phyloP scores from a whole-genome alignment of 2,329 filamentous ascomycete genomes.

The Colletotrichum graminicola region DNA sequence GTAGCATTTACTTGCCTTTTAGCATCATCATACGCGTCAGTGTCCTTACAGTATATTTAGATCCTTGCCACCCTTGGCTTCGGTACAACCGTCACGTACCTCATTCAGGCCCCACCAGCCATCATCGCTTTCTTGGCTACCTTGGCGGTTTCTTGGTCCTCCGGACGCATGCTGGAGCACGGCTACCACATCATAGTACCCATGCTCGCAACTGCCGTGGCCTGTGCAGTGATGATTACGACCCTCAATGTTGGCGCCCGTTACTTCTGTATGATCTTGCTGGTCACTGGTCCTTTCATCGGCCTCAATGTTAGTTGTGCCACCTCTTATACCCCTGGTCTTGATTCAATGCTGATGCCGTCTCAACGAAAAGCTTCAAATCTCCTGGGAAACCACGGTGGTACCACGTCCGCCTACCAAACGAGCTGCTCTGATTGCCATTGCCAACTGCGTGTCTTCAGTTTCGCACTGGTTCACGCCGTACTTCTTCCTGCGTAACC shows the following conservation, averaged over 20 bases:
- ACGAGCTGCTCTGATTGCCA: constrained; percentile 56
- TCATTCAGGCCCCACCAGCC: constrained; percentile 57
- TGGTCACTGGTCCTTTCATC: constrained; percentile 54
- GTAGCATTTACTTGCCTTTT: neutral
- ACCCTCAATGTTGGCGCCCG: constrained; percentile 56
- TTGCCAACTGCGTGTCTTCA: constrained; percentile 56
- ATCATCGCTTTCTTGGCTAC: constrained; percentile 57
- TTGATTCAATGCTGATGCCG: neutral
- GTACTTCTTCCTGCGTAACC: constrained; percentile 52
- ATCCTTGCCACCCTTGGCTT: constrained; percentile 49
- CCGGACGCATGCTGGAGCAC: constrained; percentile 53
- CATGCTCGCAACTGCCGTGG: constrained; percentile 52
- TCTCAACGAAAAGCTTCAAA: constrained; percentile 46
- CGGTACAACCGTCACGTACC: constrained; percentile 50
- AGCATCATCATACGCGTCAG: neutral
- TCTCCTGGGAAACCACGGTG: constrained; percentile 57
- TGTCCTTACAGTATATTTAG: constrained; percentile 33
- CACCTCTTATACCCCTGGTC: too few species aligned
- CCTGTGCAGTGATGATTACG: constrained; percentile 57
- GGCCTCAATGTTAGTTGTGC: constrained; percentile 49
- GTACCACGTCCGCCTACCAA: constrained; percentile 56
- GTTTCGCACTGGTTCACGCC: constrained; percentile 57
- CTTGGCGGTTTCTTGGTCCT: constrained; percentile 53
- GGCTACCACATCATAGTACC: constrained; percentile 57
- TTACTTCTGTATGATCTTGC: constrained; percentile 57